A percentile compares a stretch with the other conserved stretches of the same genome.
Conservation (phyloP, 371 early-diverging fungal species). For the Choanephora cucurbitarum region DNA sequence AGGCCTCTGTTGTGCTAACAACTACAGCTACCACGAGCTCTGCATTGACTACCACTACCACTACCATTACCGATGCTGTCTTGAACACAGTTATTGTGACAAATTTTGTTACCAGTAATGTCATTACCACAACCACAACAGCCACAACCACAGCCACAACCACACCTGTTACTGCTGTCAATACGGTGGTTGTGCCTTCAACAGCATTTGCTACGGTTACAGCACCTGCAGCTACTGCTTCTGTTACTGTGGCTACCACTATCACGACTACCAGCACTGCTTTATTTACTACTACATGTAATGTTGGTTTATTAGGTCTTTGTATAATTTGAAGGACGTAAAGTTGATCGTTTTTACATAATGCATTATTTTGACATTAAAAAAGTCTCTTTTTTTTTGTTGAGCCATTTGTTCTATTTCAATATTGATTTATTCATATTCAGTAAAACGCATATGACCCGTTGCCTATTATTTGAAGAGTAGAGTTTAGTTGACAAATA, state of each 20-base stretch:
- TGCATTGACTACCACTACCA: neutral
- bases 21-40: neutral
- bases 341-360: no score
- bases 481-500: no score
- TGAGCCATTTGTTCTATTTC: no score
- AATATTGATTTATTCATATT: slow-evolving; percentile 19
- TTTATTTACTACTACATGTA: neutral
- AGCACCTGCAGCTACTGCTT: neutral
- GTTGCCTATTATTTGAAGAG: slow-evolving; percentile 16
- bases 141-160: neutral
- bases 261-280: neutral
- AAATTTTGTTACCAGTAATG: neutral
- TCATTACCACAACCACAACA: neutral
- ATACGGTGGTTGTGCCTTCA: neutral
- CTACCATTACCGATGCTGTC: neutral
- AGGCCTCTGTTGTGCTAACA: no score
- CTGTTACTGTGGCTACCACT: neutral
- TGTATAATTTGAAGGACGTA: no score
- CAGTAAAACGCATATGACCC: slow-evolving; percentile 34
- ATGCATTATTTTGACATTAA: no score
- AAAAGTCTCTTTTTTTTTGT: neutral
- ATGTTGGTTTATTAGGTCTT: neutral
- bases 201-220: neutral
- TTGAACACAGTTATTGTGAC: neutral
- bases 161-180: neutral